Percentiles rank a stretch among this genome's conserved stretches.
Evolutionary conservation across 2,329 filamentous ascomycete genomes (phyloP).

Genomic region (Coniochaeta ligniaria): DNA sequence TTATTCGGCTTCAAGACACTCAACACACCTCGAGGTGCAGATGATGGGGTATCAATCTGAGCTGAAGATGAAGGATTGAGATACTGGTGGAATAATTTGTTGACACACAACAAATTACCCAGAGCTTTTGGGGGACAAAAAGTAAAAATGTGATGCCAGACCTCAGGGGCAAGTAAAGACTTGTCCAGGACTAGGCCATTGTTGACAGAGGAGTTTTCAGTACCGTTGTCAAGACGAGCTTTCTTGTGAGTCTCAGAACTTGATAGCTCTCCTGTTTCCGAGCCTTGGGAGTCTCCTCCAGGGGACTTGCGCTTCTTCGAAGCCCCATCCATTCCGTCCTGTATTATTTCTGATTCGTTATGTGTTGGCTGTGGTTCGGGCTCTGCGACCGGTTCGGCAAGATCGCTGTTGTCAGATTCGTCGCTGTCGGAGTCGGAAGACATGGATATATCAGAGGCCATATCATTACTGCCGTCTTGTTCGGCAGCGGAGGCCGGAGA

Average conservation of each 20-base stretch:
- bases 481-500: background rate
- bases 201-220: background rate
- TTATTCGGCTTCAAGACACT: conserved; percentile 46
- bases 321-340: background rate
- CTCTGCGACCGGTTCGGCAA: conserved; percentile 19
- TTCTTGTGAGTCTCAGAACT: conserved; percentile 15
- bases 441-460: conserved; percentile 27
- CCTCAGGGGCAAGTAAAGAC: conserved; percentile 45
- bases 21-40: conserved; percentile 27
- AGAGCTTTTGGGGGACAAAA: conserved; percentile 57
- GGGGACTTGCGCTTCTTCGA: conserved; percentile 20
- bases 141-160: conserved; percentile 66
- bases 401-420: background rate
- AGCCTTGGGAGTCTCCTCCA: conserved; percentile 5
- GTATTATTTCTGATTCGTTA: conserved; percentile 3
- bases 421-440: conserved; percentile 3
- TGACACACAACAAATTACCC: conserved; percentile 59
- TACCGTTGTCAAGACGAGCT: conserved; percentile 15
- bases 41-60: conserved; percentile 14
- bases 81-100: conserved; percentile 56
- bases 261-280: background rate
- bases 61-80: conserved; percentile 40
- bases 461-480: conserved; percentile 13
- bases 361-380: conserved; percentile 11
- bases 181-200: conserved; percentile 9